These are phyloP conservation scores for Aspergillus olivimuriae DNA, from an alignment of 495 filamentous ascomycete species.

Conservation along the genomic window DNA sequence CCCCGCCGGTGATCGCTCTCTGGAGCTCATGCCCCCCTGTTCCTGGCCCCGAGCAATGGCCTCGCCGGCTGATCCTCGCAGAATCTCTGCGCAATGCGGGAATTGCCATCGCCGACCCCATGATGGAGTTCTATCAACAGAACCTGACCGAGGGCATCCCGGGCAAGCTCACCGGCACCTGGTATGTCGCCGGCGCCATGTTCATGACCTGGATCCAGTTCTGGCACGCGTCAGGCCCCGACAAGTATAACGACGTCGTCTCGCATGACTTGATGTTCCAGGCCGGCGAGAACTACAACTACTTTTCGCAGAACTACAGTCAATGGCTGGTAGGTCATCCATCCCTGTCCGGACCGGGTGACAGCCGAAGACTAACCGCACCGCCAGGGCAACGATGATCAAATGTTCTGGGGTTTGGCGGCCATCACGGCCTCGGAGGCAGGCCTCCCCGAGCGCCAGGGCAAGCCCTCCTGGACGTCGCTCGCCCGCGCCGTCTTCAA, in stretches of 20 bases:
- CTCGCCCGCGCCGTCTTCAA: slow-evolving; percentile 71
- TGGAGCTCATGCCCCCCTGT: background rate
- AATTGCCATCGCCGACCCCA: slow-evolving; percentile 16
- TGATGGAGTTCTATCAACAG: slow-evolving; percentile 46
- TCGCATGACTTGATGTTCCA: slow-evolving; percentile 40
- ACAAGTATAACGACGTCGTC: slow-evolving; percentile 37
- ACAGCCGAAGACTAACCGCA: background rate
- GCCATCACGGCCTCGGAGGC: slow-evolving; percentile 44
- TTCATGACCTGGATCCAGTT: slow-evolving; percentile 42
- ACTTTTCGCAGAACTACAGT: slow-evolving; percentile 29
- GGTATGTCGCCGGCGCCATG: slow-evolving; percentile 46
- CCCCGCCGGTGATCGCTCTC: no score
- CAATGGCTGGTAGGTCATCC: slow-evolving; percentile 23
- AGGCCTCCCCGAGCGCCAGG: slow-evolving; percentile 32
- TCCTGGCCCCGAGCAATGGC: no score
- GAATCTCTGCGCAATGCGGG: slow-evolving; percentile 16
- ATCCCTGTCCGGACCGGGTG: no score
- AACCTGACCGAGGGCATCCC: slow-evolving; percentile 31
- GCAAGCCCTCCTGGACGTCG: slow-evolving; percentile 58
- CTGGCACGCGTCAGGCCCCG: slow-evolving; percentile 45
- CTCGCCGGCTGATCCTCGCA: background rate
- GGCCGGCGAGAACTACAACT: slow-evolving; percentile 35
- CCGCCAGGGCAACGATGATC: slow-evolving; percentile 42
- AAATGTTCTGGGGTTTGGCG: slow-evolving; percentile 48
- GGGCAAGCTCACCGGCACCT: slow-evolving; percentile 35